phyloP scores from a whole-genome alignment of 352 stramenopile genomes.

The Pythium rhizo-oryzae region DNA sequence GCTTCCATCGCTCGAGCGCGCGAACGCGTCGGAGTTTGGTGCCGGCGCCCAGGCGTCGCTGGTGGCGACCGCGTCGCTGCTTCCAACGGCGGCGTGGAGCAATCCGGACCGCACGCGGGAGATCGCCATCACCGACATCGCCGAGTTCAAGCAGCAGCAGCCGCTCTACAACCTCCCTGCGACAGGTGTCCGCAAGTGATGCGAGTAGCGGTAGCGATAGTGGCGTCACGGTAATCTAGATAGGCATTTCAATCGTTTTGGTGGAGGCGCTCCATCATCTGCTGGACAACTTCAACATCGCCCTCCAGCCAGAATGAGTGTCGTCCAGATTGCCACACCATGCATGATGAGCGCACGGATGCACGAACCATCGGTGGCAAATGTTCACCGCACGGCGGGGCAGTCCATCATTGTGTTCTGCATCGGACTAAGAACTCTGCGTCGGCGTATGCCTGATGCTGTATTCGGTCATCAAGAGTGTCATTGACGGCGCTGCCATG shows the following conservation, averaged over 20 bases:
- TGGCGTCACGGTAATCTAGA: not conserved
- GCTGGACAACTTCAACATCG: too few relatives aligned
- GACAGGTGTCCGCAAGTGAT: not conserved
- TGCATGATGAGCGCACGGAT: too few relatives aligned
- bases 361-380: conserved; percentile 34
- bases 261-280: too few relatives aligned
- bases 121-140: conserved; percentile 18
- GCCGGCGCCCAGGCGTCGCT: conserved; percentile 7
- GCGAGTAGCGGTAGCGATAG: not conserved
- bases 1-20: not conserved
- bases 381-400: conserved; percentile 45
- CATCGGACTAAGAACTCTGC: conserved; percentile 41
- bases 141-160: conserved; percentile 22
- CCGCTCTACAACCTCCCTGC: conserved; percentile 21
- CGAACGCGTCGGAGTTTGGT: not conserved
- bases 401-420: conserved; percentile 59
- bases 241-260: too few relatives aligned
- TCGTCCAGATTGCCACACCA: too few relatives aligned
- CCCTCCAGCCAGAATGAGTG: too few relatives aligned
- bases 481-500: conserved; percentile 42
- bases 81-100: not conserved
- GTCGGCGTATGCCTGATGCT: conserved; percentile 50
- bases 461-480: conserved; percentile 47
- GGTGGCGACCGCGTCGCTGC: conserved; percentile 3
- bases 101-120: not conserved